Base-by-base conservation (phyloP, 257 asterid species). In the Penstemon barbatus region DNA sequence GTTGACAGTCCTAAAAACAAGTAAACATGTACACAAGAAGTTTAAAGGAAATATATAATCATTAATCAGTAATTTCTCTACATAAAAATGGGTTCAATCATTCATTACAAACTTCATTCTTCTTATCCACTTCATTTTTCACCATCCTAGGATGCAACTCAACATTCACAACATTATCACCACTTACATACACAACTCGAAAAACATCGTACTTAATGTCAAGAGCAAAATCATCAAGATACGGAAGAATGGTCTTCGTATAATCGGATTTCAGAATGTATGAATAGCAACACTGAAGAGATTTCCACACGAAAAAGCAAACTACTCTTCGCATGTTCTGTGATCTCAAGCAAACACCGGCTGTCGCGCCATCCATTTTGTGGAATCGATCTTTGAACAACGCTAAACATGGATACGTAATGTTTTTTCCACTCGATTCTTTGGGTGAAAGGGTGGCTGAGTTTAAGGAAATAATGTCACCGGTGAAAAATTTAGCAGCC, bases 131-230 rank as follows among this genome's bases (percentile, higher is more conserved):
- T 37, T 55, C 80, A 64, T 59, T 71, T 19, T 65, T 61, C 70
- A 81, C 18, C 75, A 72, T 54, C 50, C 11, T 61, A 11, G 46
- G 61, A 19, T 68, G 68, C 15, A 63, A 45, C 19, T n/a, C 72
- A n/a, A 57, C 40, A 52, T 63, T 69, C 18, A 75, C 43, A 37
- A 8, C 60, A 66, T 69, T 59, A 1, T 78, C 75, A 0, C 80
- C 81, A 61, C 89, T 84, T 0, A 84, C 90, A 57, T 61, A 84
- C 4, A 68, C 81, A 0, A 88, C 96, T 25, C 81, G 72, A 61
- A 88, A 88, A 4, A 88, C 72, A 74, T 88, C 92, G 78, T 88
- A 88, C 74, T 81, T 88, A 0, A 84, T 33, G 8, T 88, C 79
- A 4, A 84, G 66, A 5, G 79, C 71, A 7, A 71, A 57, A 0